Conservation (phyloP, 2,329 filamentous ascomycete genomes). For the Botrytis medusae region DNA sequence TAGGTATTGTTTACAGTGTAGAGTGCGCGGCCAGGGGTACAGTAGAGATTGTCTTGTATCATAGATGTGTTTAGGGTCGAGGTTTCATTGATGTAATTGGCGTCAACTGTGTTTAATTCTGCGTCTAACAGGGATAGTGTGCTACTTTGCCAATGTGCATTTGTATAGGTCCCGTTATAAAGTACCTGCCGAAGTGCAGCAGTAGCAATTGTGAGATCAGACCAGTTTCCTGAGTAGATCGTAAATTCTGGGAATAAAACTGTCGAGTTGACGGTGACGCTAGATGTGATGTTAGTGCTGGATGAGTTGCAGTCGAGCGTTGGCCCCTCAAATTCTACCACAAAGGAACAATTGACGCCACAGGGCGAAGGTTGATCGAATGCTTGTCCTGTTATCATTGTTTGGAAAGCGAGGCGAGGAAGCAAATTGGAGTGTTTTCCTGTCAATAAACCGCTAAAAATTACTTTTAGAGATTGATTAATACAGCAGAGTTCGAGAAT, state of each 20-base stretch:
- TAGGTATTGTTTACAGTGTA: slow-evolving; percentile 29
- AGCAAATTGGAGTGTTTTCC: slow-evolving; percentile 23
- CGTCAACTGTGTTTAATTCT: not conserved
- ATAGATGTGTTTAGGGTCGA: not conserved
- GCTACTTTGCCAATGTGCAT: slow-evolving; percentile 5
- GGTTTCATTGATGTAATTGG: not conserved
- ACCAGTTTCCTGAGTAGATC: slow-evolving; percentile 10
- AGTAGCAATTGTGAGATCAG: not conserved
- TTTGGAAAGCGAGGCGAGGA: slow-evolving; percentile 25
- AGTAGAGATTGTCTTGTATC: slow-evolving; percentile 23
- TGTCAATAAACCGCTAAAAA: not conserved
- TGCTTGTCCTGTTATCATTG: slow-evolving; percentile 27
- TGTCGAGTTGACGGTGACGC: not conserved
- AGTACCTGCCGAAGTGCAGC: not conserved
- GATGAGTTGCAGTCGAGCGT: slow-evolving; percentile 24
- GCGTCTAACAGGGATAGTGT: not conserved
- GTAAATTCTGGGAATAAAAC: not conserved
- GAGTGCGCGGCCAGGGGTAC: slow-evolving; percentile 25
- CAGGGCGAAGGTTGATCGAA: slow-evolving; percentile 28
- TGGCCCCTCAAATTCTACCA: slow-evolving; percentile 27
- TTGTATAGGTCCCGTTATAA: not conserved
- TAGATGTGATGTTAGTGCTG: not conserved
- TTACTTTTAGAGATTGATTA: not conserved
- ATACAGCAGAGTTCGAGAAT: not conserved
- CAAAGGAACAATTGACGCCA: slow-evolving; percentile 30